These are phyloP conservation scores for Aspergillus flavus DNA, from an alignment of 2,329 filamentous ascomycete genomes.

Conservation along the genomic window DNA sequence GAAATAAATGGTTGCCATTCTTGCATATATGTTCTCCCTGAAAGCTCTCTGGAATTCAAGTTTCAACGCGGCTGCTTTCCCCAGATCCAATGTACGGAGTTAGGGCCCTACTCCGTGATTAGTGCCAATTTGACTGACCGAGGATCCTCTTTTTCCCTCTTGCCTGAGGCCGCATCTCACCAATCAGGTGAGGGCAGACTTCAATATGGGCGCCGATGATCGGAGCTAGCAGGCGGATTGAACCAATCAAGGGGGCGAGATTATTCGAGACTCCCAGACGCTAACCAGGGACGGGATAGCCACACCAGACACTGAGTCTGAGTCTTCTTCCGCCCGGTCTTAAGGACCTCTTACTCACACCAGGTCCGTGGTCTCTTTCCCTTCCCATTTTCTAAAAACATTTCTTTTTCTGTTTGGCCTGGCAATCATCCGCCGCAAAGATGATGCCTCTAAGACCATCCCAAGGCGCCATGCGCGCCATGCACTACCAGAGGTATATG, in stretches of 20 bases:
- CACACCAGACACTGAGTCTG: conserved; percentile 14
- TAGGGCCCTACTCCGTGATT: background rate
- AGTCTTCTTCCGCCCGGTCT: conserved; percentile 24
- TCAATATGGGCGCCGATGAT: conserved; percentile 29
- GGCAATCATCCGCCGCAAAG: conserved; percentile 37
- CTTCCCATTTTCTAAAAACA: conserved; percentile 14
- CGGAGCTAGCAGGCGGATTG: conserved; percentile 26
- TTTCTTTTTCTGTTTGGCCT: conserved; percentile 32
- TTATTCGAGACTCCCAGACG: conserved; percentile 26
- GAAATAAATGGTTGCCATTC: background rate
- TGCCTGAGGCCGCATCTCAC: background rate
- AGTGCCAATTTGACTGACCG: background rate
- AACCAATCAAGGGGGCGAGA: conserved; percentile 30
- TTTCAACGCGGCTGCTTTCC: background rate
- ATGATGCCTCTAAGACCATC: conserved; percentile 57
- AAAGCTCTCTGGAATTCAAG: background rate
- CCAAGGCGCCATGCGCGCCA: conserved; percentile 50
- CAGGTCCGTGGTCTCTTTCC: conserved; percentile 19
- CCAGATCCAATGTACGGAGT: background rate
- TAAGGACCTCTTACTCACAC: conserved; percentile 28
- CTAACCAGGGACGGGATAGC: conserved; percentile 16
- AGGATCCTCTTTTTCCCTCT: background rate
- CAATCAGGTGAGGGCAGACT: conserved; percentile 19
- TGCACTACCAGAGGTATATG: conserved; percentile 47
- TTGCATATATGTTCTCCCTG: too few relatives aligned